Conservation (phyloP, 1,139 yeast species). For the Hyphopichia wangnamkhiaoensis region DNA sequence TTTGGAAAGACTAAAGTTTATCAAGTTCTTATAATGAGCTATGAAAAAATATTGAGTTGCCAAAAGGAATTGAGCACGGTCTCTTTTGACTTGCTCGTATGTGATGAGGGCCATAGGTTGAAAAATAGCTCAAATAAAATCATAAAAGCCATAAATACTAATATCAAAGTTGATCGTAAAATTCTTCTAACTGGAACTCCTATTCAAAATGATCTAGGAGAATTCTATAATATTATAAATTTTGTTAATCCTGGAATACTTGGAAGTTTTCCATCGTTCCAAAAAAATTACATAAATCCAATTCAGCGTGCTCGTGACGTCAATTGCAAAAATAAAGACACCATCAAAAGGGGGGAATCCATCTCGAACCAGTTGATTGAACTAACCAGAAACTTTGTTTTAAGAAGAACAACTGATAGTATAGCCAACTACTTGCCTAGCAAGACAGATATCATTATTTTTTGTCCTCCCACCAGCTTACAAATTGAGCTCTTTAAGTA, state of each 20-base stretch:
- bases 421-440: slow-evolving; percentile 70
- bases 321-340: slow-evolving; percentile 54
- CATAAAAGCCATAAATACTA: slow-evolving; percentile 55
- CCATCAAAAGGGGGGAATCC: slow-evolving; percentile 58
- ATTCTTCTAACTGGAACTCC: slow-evolving; percentile 89
- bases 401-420: slow-evolving; percentile 72
- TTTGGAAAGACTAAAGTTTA: slow-evolving; percentile 74
- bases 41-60: slow-evolving; percentile 71
- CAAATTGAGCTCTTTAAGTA: slow-evolving; percentile 60
- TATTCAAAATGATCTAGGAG: slow-evolving; percentile 85
- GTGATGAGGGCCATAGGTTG: slow-evolving; percentile 94
- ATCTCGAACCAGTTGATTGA: slow-evolving; percentile 62
- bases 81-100: slow-evolving; percentile 71
- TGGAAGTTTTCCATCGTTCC: slow-evolving; percentile 66
- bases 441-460: slow-evolving; percentile 75
- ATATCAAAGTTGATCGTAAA: slow-evolving; percentile 56
- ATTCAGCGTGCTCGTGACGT: slow-evolving; percentile 74
- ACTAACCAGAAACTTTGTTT: slow-evolving; percentile 64
- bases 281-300: slow-evolving; percentile 67
- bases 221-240: slow-evolving; percentile 78
- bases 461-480: slow-evolving; percentile 68
- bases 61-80: slow-evolving; percentile 53
- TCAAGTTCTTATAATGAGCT: slow-evolving; percentile 83
- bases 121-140: slow-evolving; percentile 73
- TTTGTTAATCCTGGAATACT: slow-evolving; percentile 83